These are phyloP conservation scores for Colletotrichum chrysophilum DNA, from an alignment of 2,329 filamentous ascomycete genomes.

Conservation along the genomic window DNA sequence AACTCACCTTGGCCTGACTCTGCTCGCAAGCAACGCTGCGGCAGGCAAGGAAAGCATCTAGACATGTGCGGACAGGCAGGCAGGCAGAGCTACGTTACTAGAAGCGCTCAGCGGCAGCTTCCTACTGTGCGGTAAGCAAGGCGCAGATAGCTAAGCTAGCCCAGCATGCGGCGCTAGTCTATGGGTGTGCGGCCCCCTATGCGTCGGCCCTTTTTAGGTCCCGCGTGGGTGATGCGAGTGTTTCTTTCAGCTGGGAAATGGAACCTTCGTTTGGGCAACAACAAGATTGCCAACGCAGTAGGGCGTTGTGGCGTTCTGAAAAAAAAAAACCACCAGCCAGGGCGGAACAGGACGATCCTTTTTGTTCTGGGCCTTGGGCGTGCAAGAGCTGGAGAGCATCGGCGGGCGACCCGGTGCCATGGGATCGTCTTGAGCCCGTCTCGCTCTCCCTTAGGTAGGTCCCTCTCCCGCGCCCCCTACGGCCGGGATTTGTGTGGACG, in stretches of 20 bases:
- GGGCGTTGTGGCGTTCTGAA: neutral
- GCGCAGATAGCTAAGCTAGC: neutral
- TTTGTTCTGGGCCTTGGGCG: neutral
- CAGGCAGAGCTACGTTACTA: neutral
- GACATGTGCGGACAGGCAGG: neutral
- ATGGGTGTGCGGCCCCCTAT: neutral
- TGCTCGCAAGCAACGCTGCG: neutral
- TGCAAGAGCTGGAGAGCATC: neutral
- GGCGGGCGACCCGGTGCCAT: slow-evolving; percentile 4
- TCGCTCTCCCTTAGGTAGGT: neutral
- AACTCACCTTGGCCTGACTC: no score
- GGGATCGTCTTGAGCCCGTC: neutral
- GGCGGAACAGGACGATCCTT: neutral
- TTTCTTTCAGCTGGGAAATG: neutral
- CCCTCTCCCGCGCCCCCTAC: neutral
- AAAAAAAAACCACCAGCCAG: neutral
- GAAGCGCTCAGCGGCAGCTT: neutral
- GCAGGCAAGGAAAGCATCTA: neutral
- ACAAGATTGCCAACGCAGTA: neutral
- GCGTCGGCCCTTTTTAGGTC: neutral
- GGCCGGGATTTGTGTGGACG: neutral
- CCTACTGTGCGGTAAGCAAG: neutral
- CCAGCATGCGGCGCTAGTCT: neutral
- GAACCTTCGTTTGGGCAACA: no score
- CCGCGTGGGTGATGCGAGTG: neutral